Evolutionary conservation across 1,284 basidiomycete genomes (phyloP).

Genomic region (Malassezia japonica): DNA sequence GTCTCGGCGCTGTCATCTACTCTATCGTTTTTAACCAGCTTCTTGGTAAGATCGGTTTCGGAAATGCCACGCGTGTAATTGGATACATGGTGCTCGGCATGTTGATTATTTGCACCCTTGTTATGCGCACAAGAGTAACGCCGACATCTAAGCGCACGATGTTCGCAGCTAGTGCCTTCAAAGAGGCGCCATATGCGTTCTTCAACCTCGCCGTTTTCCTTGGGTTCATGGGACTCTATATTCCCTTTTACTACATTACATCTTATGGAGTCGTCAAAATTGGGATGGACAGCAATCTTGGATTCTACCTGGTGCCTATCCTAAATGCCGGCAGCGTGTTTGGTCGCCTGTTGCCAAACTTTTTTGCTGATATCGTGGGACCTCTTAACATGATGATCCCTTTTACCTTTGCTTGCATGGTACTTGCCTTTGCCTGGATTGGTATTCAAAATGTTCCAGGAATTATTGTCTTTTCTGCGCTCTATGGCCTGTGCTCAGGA

Average conservation of each 20-base stretch:
- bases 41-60: slow-evolving; percentile 11
- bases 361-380: slow-evolving; percentile 44
- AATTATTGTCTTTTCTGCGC: slow-evolving; percentile 23
- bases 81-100: slow-evolving; percentile 17
- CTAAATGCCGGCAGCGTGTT: slow-evolving; percentile 32
- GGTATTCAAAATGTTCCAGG: slow-evolving; percentile 1
- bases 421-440: slow-evolving; percentile 27
- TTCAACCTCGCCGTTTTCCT: slow-evolving; percentile 23
- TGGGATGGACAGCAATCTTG: slow-evolving; percentile 1
- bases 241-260: slow-evolving; percentile 23
- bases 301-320: slow-evolving; percentile 27
- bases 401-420: slow-evolving; percentile 31
- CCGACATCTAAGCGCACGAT: background rate
- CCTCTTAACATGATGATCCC: slow-evolving; percentile 47
- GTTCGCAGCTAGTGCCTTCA: slow-evolving; percentile 9
- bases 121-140: background rate
- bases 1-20: slow-evolving; percentile 19
- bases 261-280: background rate
- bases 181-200: slow-evolving; percentile 20
- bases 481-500: slow-evolving; percentile 33
- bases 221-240: slow-evolving; percentile 31
- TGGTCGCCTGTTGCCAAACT: slow-evolving; percentile 46
- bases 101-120: background rate
- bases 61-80: slow-evolving; percentile 15
- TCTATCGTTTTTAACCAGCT: slow-evolving; percentile 17